Conservation (phyloP, 257 asterid genomes). For the Marsdenia floribunda region DNA sequence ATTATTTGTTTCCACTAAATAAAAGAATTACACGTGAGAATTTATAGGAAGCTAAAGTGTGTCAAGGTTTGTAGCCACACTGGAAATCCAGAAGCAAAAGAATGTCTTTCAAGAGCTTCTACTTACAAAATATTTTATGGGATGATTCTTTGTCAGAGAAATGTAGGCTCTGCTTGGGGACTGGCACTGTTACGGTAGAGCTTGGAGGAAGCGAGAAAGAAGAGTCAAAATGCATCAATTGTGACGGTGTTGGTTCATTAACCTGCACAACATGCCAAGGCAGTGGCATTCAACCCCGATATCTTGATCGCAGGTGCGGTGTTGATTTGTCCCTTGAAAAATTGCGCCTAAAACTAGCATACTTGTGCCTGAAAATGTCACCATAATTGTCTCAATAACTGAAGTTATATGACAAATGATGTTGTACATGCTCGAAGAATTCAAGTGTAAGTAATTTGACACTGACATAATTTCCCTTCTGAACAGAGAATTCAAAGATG, state of each 20-base stretch:
- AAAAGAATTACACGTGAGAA: not conserved
- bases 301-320: slow-evolving; percentile 89
- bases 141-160: slow-evolving; percentile 43
- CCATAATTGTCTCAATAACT: not conserved
- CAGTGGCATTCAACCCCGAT: slow-evolving; percentile 94
- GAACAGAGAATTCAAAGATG: slow-evolving; percentile 92
- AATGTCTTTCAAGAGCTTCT: not conserved
- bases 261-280: slow-evolving; percentile 99
- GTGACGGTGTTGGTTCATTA: slow-evolving; percentile 78
- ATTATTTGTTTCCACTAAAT: not conserved
- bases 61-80: not conserved
- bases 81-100: not conserved
- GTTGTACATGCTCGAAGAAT: not conserved
- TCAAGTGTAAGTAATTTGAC: not conserved
- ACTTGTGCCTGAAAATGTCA: not conserved
- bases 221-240: slow-evolving; percentile 79
- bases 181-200: slow-evolving; percentile 67
- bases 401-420: not conserved
- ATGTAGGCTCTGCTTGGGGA: slow-evolving; percentile 86
- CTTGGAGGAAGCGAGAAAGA: slow-evolving; percentile 80
- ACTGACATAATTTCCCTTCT: not conserved
- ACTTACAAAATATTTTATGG: not conserved
- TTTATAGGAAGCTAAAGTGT: not conserved
- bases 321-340: not conserved
- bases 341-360: too few relatives aligned